Evolutionary conservation across 176 grass and related monocot species (phyloP).

Genomic region (Cymbopogon citratus): DNA sequence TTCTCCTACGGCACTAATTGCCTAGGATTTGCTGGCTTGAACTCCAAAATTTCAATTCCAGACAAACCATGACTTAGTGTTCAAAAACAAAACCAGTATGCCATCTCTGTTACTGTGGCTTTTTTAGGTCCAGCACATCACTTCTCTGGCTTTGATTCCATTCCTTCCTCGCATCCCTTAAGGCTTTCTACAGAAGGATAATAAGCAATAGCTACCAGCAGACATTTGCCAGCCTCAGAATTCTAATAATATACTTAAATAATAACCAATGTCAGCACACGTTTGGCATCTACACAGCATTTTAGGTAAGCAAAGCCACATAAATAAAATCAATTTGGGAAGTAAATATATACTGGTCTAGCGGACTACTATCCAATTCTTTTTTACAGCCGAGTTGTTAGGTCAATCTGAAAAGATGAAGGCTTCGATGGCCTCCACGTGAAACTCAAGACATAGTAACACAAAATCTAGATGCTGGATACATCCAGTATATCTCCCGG

Average conservation of each 20-base stretch:
- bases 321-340: neutral
- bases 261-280: neutral
- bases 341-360: too few species aligned
- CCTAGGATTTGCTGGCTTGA: neutral
- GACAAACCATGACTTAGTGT: neutral
- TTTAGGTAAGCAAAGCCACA: neutral
- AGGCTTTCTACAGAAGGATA: conserved; percentile 53
- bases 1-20: neutral
- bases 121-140: conserved; percentile 6
- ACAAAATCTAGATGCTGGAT: conserved; percentile 13
- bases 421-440: neutral
- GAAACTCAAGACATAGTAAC: neutral
- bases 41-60: neutral
- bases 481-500: neutral
- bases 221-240: conserved; percentile 68
- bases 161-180: conserved; percentile 63
- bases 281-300: neutral
- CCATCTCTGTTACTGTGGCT: neutral
- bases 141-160: conserved; percentile 9
- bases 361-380: neutral
- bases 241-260: conserved; percentile 55
- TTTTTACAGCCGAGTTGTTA: neutral
- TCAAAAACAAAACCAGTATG: neutral
- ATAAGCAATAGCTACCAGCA: conserved; percentile 52
- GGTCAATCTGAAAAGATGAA: neutral